phyloP scores from a whole-genome alignment of 495 filamentous ascomycete genomes.

The Penicillium pulvis region DNA sequence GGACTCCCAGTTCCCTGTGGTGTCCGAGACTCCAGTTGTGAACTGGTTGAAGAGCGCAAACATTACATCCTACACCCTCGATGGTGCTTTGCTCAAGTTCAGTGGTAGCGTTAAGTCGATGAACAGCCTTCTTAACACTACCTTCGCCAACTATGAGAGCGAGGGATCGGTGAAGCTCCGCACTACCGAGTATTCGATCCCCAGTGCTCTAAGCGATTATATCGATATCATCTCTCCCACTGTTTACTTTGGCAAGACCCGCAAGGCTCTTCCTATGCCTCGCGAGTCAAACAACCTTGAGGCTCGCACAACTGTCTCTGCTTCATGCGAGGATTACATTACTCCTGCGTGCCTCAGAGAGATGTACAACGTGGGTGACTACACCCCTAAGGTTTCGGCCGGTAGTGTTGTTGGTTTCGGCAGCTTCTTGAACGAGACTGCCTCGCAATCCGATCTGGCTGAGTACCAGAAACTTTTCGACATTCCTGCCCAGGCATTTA shows the following conservation, averaged over 20 bases:
- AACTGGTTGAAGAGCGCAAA: conserved; percentile 55
- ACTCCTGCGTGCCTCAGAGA: conserved; percentile 61
- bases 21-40: conserved; percentile 38
- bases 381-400: conserved; percentile 46
- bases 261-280: conserved; percentile 20
- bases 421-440: conserved; percentile 57
- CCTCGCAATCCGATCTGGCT: conserved; percentile 38
- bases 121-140: conserved; percentile 52
- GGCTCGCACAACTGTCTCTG: conserved; percentile 24
- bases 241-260: conserved; percentile 56
- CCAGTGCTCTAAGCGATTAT: conserved; percentile 49
- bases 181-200: conserved; percentile 66
- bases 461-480: conserved; percentile 31
- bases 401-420: conserved; percentile 57
- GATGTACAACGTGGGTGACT: conserved; percentile 59
- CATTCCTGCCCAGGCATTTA: conserved; percentile 55
- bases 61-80: conserved; percentile 45
- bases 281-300: conserved; percentile 10
- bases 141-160: conserved; percentile 44
- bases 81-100: conserved; percentile 51
- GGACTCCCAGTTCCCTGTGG: conserved; percentile 53
- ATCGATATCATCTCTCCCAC: conserved; percentile 64
- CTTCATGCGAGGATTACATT: conserved; percentile 52
- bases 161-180: conserved; percentile 44
- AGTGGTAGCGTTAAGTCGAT: conserved; percentile 48